Evolutionary conservation across 441 rosid species (phyloP).

Genomic region (Pelargonium cotyledonis): DNA sequence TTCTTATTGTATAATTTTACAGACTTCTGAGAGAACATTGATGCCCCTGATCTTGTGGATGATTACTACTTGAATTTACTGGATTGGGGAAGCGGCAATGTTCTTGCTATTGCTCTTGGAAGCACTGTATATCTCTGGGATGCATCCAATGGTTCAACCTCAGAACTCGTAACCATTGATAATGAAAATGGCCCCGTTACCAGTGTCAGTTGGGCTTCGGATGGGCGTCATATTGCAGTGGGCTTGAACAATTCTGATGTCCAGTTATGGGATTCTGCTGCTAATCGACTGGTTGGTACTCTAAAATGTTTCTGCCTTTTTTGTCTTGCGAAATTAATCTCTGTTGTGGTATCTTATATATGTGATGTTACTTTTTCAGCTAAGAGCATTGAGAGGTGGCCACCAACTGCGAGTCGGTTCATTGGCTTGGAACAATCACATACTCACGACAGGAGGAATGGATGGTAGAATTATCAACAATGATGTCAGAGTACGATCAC

Average conservation of each 20-base stretch:
- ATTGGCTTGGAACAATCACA: conserved; percentile 43
- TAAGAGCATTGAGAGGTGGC: conserved; percentile 31
- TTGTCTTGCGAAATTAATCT: not conserved
- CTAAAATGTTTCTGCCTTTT: not conserved
- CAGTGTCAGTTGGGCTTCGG: conserved; percentile 71
- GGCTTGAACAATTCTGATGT: conserved; percentile 68
- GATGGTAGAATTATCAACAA: conserved; percentile 33
- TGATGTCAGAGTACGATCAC: conserved; percentile 44
- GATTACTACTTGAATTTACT: conserved; percentile 68
- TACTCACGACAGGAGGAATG: conserved; percentile 43
- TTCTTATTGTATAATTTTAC: not conserved
- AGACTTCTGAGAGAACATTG: conserved; percentile 65
- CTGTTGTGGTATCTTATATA: not conserved
- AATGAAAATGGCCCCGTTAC: conserved; percentile 70
- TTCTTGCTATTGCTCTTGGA: conserved; percentile 61
- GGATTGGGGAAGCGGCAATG: conserved; percentile 69
- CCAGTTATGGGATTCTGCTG: conserved; percentile 52
- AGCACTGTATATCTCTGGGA: conserved; percentile 61
- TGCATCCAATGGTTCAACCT: conserved; percentile 49
- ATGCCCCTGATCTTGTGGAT: conserved; percentile 63
- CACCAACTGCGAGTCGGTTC: conserved; percentile 37
- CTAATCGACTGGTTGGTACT: conserved; percentile 35
- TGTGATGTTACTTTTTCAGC: conserved; percentile 14
- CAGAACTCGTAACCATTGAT: conserved; percentile 56
- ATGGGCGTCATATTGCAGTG: conserved; percentile 60